Evolutionary conservation across 2,329 filamentous ascomycete species (phyloP).

Genomic region (Fusarium mangiferae): DNA sequence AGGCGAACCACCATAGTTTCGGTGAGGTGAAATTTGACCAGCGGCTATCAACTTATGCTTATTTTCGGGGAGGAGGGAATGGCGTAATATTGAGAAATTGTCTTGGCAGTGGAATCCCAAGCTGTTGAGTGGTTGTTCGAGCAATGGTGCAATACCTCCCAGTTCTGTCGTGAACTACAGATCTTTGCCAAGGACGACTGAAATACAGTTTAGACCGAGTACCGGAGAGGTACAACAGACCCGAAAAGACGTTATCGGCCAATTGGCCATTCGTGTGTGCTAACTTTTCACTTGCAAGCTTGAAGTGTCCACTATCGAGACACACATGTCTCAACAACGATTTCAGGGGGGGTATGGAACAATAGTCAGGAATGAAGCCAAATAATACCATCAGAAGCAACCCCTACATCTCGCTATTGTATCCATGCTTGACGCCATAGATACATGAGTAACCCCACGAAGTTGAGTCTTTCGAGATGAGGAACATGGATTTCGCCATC

Average conservation of each 20-base stretch:
- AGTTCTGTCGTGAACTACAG: not conserved
- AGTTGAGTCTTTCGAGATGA: not conserved
- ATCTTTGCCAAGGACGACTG: not conserved
- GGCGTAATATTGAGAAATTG: not conserved
- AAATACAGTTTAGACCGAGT: not conserved
- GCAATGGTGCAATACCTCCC: not conserved
- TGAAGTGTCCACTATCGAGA: not conserved
- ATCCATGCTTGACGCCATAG: not conserved
- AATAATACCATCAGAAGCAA: not conserved
- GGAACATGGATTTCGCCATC: not conserved
- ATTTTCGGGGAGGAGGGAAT: not conserved
- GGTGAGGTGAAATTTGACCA: not conserved
- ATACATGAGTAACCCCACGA: not conserved
- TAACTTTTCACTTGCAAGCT: not conserved
- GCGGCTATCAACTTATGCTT: accelerated
- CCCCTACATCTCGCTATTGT: not conserved
- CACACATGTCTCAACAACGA: not conserved
- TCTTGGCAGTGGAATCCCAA: not conserved
- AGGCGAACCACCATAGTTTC: not conserved
- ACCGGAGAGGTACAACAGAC: not conserved
- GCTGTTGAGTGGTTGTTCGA: not conserved
- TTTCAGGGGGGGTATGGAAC: not conserved
- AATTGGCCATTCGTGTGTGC: not conserved
- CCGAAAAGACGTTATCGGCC: too few relatives aligned
- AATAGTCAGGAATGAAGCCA: not conserved